Conservation (phyloP, 1,284 basidiomycete species). For the Microbotryomycetes sp. region DNA sequence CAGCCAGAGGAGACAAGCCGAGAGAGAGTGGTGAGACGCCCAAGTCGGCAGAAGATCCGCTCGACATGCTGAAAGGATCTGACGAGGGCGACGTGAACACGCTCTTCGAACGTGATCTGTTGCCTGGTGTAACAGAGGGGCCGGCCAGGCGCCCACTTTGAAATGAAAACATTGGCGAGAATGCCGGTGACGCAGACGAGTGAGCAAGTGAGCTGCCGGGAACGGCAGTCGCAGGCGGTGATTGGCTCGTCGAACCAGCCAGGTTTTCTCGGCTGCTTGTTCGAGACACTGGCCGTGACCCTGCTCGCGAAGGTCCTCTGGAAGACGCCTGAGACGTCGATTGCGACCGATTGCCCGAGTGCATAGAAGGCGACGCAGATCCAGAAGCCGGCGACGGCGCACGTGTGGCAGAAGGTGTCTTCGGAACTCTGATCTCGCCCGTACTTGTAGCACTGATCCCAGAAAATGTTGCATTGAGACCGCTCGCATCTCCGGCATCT, state of each 20-base stretch:
- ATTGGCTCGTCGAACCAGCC: not conserved
- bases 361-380: constrained; percentile 2
- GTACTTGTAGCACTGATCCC: not conserved
- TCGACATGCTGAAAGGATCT: not conserved
- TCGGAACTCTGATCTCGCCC: constrained; percentile 9
- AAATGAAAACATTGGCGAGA: constrained; percentile 21
- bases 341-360: constrained; percentile 3
- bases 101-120: constrained; percentile 14
- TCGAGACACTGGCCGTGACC: constrained; percentile 6
- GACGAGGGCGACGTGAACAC: constrained; percentile 1
- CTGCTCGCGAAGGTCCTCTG: not conserved
- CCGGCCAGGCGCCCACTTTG: not conserved
- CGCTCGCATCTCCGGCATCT: not conserved
- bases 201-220: not conserved
- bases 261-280: constrained; percentile 17
- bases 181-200: constrained; percentile 15
- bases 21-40: constrained; percentile 12
- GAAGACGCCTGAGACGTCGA: constrained; percentile 7
- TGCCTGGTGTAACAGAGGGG: not conserved
- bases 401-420: constrained; percentile 22
- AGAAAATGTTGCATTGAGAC: not conserved
- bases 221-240: not conserved
- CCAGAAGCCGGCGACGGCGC: constrained; percentile 25
- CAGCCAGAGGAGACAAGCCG: constrained; percentile 3
- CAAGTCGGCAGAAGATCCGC: not conserved